Percentiles rank a stretch among this genome's conserved stretches.
These are phyloP conservation scores for Fusarium palustre DNA, from an alignment of 2,329 filamentous ascomycete species.

Conservation along the genomic window DNA sequence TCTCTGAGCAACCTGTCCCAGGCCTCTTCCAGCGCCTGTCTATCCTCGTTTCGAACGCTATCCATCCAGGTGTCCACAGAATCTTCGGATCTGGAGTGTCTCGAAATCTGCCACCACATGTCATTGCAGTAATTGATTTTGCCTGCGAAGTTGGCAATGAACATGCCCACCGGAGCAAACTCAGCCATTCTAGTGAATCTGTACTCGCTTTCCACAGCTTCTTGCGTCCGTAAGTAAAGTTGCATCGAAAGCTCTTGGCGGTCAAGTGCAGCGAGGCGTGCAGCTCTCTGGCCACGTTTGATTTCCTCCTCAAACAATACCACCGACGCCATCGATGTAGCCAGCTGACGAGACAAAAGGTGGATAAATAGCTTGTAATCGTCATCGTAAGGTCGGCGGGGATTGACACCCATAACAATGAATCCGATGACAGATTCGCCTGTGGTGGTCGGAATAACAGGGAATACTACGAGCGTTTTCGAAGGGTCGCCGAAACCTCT, in stretches of 20 bases:
- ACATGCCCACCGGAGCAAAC: slow-evolving; percentile 85
- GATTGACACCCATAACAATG: slow-evolving; percentile 82
- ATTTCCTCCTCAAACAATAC: slow-evolving; percentile 88
- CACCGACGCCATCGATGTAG: slow-evolving; percentile 83
- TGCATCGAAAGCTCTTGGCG: slow-evolving; percentile 82
- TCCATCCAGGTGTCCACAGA: slow-evolving; percentile 78
- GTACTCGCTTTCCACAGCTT: slow-evolving; percentile 76
- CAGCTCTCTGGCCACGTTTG: slow-evolving; percentile 76
- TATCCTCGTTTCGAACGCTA: slow-evolving; percentile 75
- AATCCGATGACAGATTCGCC: slow-evolving; percentile 81
- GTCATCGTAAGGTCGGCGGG: slow-evolving; percentile 80
- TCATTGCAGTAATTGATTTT: slow-evolving; percentile 84
- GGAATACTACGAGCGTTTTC: slow-evolving; percentile 78
- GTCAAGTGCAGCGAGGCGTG: slow-evolving; percentile 79
- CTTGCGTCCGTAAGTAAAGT: slow-evolving; percentile 72
- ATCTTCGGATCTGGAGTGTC: slow-evolving; percentile 69
- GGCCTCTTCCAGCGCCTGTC: slow-evolving; percentile 65
- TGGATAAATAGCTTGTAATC: slow-evolving; percentile 84
- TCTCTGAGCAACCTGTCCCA: slow-evolving; percentile 73
- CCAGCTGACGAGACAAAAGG: slow-evolving; percentile 78
- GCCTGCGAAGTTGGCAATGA: slow-evolving; percentile 80
- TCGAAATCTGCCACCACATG: slow-evolving; percentile 79
- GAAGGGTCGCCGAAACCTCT: slow-evolving; percentile 79
- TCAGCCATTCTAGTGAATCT: slow-evolving; percentile 88
- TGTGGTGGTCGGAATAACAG: slow-evolving; percentile 79